Conservation (phyloP, 306 rosid genomes). For the Medicago lupulina region DNA sequence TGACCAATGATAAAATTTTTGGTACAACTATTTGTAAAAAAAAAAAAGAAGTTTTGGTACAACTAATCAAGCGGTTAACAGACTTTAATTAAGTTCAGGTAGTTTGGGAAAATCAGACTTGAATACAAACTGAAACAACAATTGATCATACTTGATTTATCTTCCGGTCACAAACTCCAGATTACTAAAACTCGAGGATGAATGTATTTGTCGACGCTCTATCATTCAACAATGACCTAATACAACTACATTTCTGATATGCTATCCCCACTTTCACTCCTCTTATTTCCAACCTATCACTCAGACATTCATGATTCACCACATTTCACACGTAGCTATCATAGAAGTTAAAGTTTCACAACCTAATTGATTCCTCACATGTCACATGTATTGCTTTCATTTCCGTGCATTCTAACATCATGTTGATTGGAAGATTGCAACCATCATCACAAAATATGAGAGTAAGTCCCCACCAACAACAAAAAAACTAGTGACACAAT, state of each 20-base stretch:
- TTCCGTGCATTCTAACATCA: background rate
- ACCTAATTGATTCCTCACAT: background rate
- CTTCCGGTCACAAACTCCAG: no score
- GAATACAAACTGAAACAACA: no score
- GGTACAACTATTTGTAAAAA: background rate
- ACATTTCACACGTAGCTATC: background rate
- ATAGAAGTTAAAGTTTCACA: background rate
- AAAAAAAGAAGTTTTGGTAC: conserved; percentile 25
- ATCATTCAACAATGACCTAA: no score
- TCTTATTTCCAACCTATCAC: conserved; percentile 34
- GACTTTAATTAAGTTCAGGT: no score
- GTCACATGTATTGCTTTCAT: background rate
- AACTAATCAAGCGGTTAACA: no score
- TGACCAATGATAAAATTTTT: background rate
- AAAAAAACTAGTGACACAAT: background rate
- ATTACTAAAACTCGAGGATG: no score
- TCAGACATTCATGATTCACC: conserved; percentile 41
- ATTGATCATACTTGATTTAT: no score
- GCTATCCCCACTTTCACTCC: conserved; percentile 49
- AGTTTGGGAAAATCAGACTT: no score
- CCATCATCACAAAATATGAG: conserved; percentile 9
- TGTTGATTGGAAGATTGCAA: conserved; percentile 4
- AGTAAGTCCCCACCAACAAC: conserved; percentile 17
- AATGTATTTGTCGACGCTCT: no score
- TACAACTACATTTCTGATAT: no score